These are phyloP conservation scores for Stromatinia cepivora DNA, from an alignment of 2,329 filamentous ascomycete genomes.

Conservation along the genomic window DNA sequence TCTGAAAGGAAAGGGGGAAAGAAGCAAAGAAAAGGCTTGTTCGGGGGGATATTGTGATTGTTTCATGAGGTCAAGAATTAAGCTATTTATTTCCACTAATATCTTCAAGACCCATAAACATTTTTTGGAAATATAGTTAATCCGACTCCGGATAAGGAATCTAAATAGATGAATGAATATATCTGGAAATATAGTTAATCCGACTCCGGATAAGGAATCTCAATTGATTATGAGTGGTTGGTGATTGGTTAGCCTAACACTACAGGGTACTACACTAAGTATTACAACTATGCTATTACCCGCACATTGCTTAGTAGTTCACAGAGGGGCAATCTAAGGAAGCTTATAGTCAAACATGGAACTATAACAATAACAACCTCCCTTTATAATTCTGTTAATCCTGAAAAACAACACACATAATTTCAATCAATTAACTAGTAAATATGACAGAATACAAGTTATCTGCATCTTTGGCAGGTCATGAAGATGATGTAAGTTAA, in stretches of 20 bases:
- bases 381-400: slow-evolving; percentile 10
- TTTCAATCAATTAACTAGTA: background rate
- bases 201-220: slow-evolving; percentile 12
- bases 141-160: slow-evolving; percentile 16
- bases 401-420: background rate
- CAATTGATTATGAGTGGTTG: background rate
- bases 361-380: slow-evolving; percentile 17
- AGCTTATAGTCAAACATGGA: slow-evolving; percentile 29
- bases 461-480: slow-evolving; percentile 83
- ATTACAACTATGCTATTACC: background rate
- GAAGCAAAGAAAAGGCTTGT: slow-evolving; percentile 5
- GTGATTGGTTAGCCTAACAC: background rate
- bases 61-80: slow-evolving; percentile 15
- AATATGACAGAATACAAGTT: slow-evolving; percentile 85
- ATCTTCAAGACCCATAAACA: background rate
- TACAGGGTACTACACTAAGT: background rate
- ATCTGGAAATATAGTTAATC: slow-evolving; percentile 5
- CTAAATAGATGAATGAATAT: no score
- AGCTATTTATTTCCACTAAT: slow-evolving; percentile 6
- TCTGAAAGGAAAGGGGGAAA: slow-evolving; percentile 11
- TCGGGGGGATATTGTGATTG: slow-evolving; percentile 2
- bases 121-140: background rate
- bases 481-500: slow-evolving; percentile 85
- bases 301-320: background rate
- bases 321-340: slow-evolving; percentile 24